Conservation (phyloP, 345 rosid genomes). For the Brassica rapa region DNA sequence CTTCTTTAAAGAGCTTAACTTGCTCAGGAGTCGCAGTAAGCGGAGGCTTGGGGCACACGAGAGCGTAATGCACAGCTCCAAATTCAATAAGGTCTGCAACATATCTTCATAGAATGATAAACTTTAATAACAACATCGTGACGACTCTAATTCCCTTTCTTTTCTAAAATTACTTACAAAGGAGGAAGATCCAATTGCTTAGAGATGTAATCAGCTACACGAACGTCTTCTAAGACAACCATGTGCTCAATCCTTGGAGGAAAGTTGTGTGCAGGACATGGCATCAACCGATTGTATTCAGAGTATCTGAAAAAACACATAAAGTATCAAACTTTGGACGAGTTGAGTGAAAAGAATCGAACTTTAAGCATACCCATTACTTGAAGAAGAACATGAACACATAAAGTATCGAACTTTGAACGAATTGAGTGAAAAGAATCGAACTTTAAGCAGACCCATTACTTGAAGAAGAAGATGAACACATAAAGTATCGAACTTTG, state of each 20-base stretch:
- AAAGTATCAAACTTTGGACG: slow-evolving; percentile 12
- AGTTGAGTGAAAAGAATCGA: not conserved
- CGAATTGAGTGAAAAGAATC: not conserved
- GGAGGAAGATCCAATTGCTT: slow-evolving; percentile 76
- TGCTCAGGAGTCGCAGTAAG: slow-evolving; percentile 75
- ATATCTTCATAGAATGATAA: slow-evolving; percentile 77
- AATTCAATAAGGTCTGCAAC: slow-evolving; percentile 93
- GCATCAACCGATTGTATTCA: slow-evolving; percentile 69
- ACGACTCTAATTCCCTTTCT: not conserved
- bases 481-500: slow-evolving; percentile 14
- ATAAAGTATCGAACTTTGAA: slow-evolving; percentile 9
- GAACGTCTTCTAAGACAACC: slow-evolving; percentile 71
- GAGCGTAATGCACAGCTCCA: slow-evolving; percentile 92
- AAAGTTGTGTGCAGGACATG: slow-evolving; percentile 60
- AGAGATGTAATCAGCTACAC: slow-evolving; percentile 59
- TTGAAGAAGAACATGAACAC: not conserved
- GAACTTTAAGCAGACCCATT: too few species aligned
- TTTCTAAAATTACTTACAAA: slow-evolving; percentile 51
- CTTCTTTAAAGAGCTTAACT: slow-evolving; percentile 59
- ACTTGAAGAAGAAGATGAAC: not conserved
- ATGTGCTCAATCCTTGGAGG: slow-evolving; percentile 86
- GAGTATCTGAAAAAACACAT: slow-evolving; percentile 48
- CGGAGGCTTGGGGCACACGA: slow-evolving; percentile 92
- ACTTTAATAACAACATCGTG: slow-evolving; percentile 16
- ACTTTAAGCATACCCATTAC: not conserved